Conservation (phyloP, 139 green algal species). For the Edaphochlamys debaryana region DNA sequence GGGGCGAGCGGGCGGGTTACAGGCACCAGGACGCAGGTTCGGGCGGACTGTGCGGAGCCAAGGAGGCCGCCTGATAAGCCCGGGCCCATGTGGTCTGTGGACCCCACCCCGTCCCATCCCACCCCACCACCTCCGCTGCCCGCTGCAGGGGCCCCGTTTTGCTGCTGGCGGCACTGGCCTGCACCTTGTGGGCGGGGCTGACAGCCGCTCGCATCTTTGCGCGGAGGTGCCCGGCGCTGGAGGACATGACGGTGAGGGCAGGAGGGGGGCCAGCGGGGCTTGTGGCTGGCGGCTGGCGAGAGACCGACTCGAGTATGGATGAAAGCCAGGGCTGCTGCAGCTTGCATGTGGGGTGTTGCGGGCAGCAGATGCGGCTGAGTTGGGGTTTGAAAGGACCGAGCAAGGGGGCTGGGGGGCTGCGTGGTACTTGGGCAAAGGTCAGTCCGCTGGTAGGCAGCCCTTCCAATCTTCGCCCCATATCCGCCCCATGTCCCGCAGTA, state of each 20-base stretch:
- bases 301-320: neutral
- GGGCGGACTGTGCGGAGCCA: neutral
- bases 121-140: neutral
- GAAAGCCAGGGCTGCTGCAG: neutral
- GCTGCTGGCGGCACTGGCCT: constrained; percentile 55
- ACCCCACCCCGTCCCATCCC: neutral
- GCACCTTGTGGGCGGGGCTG: constrained; percentile 75
- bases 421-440: neutral
- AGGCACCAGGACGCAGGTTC: neutral
- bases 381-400: neutral
- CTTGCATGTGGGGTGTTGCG: neutral
- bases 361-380: no score
- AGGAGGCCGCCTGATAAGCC: neutral
- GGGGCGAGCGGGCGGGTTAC: neutral
- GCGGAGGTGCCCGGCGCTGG: constrained; percentile 65
- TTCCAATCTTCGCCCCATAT: no score
- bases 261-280: neutral
- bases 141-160: constrained; percentile 34
- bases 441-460: neutral
- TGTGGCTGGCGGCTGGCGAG: neutral
- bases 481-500: neutral
- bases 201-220: constrained; percentile 79
- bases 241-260: constrained; percentile 56
- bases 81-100: neutral
- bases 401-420: neutral